Evolutionary conservation across 2,329 filamentous ascomycete species (phyloP), one percentile per base, ranked within the genome.

Genomic region (Scytalidium sp.): DNA sequence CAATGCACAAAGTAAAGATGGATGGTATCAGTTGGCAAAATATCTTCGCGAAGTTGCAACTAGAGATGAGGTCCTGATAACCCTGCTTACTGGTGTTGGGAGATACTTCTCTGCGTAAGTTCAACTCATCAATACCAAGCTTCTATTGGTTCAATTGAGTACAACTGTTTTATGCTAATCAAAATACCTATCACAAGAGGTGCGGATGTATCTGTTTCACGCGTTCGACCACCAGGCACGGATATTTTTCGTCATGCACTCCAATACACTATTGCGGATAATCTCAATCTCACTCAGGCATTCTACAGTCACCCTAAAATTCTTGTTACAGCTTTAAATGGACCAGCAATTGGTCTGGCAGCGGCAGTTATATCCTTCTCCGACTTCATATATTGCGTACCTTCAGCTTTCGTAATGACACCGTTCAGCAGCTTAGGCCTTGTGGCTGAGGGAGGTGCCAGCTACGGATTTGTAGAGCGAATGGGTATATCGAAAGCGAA

Each of bases 301-400:
- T 95, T 97, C 74, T 91, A 93, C 75, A 84, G 83, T 17, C 92
- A 97, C 72, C 88, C 90, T 60, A 96, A 97, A 73, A 87, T 97
- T 70, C 86, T 97, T 20, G 81, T 97, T 52, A 85, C 85, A 0
- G 92, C 88, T 0, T 84, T 97, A 58, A 97, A 97, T 71, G 92
- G 92, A 3, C 92, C 92, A 8, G 90, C 84, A 11, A 79, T 97
- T 48, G 92, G 92, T 6, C 83, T 96, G 25, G 87, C 86, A 2
- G 92, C 91, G 1, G 91, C 92, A 0, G 71, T 97, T 1, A 74
- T 89, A 50, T 84, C 84, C 25, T 87, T 88, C 67, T 88, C 88
- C 23, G 92, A 97, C 75, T 96, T 97, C 74, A 80, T 97, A 66
- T 97, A 97, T 75, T 83, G 80, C 64, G 77, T 86, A 0, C 90